phyloP scores from a whole-genome alignment of 306 rosid species.

The Castanospermum australe region DNA sequence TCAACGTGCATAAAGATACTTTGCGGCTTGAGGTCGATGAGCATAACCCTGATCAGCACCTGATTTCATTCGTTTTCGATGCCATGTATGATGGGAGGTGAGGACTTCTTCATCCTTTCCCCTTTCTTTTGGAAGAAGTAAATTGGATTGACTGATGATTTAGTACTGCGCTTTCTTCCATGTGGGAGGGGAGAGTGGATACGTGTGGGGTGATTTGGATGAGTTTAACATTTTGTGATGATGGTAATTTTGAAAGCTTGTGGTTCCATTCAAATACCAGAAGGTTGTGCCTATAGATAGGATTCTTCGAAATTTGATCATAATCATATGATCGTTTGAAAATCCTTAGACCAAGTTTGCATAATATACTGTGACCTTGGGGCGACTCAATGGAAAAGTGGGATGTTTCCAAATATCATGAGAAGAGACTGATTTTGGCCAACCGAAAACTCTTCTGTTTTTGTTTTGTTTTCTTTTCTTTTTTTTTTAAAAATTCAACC shows the following conservation, averaged over 20 bases:
- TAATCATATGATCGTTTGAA: background rate
- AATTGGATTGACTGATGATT: background rate
- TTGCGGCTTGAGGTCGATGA: conserved; percentile 61
- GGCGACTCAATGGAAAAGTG: background rate
- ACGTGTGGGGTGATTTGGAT: background rate
- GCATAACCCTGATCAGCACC: conserved; percentile 65
- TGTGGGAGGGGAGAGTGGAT: background rate
- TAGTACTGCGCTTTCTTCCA: background rate
- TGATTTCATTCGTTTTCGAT: conserved; percentile 82
- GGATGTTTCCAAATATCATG: background rate
- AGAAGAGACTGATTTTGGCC: background rate
- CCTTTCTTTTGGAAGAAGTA: background rate
- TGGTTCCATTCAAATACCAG: background rate
- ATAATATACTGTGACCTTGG: too few relatives aligned
- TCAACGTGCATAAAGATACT: conserved; percentile 76
- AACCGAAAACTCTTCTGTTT: background rate
- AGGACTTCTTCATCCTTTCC: background rate
- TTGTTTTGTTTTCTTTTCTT: background rate
- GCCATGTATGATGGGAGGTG: conserved; percentile 80
- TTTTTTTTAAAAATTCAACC: too few relatives aligned
- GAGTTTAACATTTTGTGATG: background rate
- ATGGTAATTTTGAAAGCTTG: background rate
- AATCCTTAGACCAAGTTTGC: background rate
- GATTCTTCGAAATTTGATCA: background rate
- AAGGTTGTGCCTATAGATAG: background rate